Conservation (phyloP, 192 early-diverging fungal genomes). For the Linnemannia zychae region DNA sequence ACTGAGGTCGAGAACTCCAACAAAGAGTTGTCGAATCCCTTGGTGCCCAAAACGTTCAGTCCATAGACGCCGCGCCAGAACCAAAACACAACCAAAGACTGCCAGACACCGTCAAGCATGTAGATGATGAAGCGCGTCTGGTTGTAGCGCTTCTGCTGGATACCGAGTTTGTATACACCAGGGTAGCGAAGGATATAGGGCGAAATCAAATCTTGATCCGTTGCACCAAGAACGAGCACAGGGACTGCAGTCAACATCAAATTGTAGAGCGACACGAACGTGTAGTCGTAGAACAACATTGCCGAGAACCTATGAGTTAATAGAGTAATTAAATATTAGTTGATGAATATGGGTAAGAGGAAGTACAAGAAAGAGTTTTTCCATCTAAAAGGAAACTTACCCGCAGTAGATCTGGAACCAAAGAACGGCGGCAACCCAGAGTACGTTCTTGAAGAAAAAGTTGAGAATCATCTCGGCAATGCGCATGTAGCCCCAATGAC, state of each 20-base stretch:
- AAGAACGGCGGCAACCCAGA: conserved; percentile 92
- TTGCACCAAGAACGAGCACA: conserved; percentile 71
- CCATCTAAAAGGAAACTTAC: conserved; percentile 47
- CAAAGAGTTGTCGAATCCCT: conserved; percentile 51
- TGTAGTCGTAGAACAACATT: conserved; percentile 93
- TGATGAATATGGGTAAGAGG: background rate
- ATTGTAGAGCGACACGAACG: conserved; percentile 93
- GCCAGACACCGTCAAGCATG: conserved; percentile 92
- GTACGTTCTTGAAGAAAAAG: conserved; percentile 97
- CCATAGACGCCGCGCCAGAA: conserved; percentile 76
- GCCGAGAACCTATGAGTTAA: conserved; percentile 85
- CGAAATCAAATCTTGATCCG: conserved; percentile 81
- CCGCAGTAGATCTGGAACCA: conserved; percentile 96
- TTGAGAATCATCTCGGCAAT: conserved; percentile 92
- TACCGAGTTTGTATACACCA: conserved; percentile 86
- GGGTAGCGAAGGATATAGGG: conserved; percentile 69
- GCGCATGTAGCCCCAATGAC: conserved; percentile 91
- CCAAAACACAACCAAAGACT: conserved; percentile 91
- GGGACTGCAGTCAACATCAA: conserved; percentile 79
- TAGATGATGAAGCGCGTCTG: conserved; percentile 89
- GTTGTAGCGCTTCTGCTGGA: conserved; percentile 85
- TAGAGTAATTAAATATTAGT: background rate
- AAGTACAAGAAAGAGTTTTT: conserved; percentile 3
- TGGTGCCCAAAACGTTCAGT: conserved; percentile 24
- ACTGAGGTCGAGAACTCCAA: conserved; percentile 86